Percentiles rank a stretch among this genome's conserved stretches.
Conservation (phyloP, 495 filamentous ascomycete species). For the Hyaloscypha bicolor region DNA sequence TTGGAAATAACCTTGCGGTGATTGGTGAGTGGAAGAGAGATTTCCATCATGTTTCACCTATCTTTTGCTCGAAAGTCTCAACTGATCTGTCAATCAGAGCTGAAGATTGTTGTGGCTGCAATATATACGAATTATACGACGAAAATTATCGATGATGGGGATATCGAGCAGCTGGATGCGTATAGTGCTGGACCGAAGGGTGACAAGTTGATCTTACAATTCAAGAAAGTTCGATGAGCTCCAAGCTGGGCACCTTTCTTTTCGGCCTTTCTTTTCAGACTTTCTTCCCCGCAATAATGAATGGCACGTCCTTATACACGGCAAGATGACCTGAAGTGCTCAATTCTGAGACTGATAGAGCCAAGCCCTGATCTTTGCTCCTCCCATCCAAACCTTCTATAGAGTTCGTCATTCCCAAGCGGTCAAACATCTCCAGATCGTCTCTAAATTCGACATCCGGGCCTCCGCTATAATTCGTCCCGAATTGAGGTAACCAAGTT, state of each 20-base stretch:
- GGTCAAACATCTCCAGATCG: slow-evolving; percentile 5
- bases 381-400: not conserved
- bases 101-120: slow-evolving; percentile 61
- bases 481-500: not conserved
- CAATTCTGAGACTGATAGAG: slow-evolving; percentile 9
- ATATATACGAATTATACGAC: slow-evolving; percentile 69
- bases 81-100: slow-evolving; percentile 43
- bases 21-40: slow-evolving; percentile 55
- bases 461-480: not conserved
- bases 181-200: slow-evolving; percentile 59
- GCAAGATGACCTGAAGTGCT: slow-evolving; percentile 1
- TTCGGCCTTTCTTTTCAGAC: no score
- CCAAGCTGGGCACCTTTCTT: not conserved
- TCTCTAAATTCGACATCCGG: not conserved
- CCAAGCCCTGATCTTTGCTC: slow-evolving; percentile 7
- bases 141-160: slow-evolving; percentile 54
- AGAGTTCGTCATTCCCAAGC: not conserved
- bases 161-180: slow-evolving; percentile 65
- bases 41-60: not conserved
- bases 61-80: not conserved
- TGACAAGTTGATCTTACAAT: slow-evolving; percentile 44
- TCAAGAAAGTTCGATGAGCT: slow-evolving; percentile 29
- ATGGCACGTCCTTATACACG: slow-evolving; percentile 11
- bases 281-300: not conserved
- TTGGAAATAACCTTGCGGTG: slow-evolving; percentile 74